Conservation (phyloP, 2,329 filamentous ascomycete species). For the Aspergillus quadrilineatus region DNA sequence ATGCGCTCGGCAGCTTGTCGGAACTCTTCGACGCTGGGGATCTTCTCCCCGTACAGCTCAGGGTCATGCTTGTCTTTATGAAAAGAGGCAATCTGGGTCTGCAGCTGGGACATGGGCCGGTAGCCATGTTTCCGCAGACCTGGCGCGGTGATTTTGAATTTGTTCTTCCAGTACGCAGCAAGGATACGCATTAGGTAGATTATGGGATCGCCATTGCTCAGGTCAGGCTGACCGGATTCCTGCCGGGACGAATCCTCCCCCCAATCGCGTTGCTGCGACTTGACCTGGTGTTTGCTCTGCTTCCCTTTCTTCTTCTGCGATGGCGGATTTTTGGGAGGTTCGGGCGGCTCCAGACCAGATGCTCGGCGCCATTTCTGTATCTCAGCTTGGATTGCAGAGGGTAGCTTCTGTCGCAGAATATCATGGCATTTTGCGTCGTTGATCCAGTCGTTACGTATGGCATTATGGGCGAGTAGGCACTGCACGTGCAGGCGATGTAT, state of each 20-base stretch:
- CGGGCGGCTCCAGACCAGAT: constrained; percentile 60
- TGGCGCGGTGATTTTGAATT: constrained; percentile 73
- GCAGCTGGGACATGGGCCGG: constrained; percentile 71
- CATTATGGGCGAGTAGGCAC: constrained; percentile 84
- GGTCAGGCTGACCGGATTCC: constrained; percentile 69
- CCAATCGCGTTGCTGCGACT: constrained; percentile 62
- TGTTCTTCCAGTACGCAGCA: constrained; percentile 83
- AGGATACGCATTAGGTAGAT: constrained; percentile 73
- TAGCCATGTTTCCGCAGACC: constrained; percentile 89
- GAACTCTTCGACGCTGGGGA: constrained; percentile 67
- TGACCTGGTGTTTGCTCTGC: constrained; percentile 31
- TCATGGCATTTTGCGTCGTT: constrained; percentile 74
- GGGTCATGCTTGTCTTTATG: constrained; percentile 62
- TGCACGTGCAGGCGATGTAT: constrained; percentile 91
- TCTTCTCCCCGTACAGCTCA: constrained; percentile 71
- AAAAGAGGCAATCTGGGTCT: constrained; percentile 71
- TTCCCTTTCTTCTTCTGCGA: constrained; percentile 42
- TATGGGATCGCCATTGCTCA: constrained; percentile 80
- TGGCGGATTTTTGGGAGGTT: constrained; percentile 34
- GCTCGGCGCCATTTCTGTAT: constrained; percentile 69
- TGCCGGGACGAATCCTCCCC: constrained; percentile 65
- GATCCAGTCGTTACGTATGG: constrained; percentile 78
- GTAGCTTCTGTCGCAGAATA: constrained; percentile 71
- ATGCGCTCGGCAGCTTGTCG: constrained; percentile 66
- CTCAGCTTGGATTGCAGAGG: constrained; percentile 67